phyloP scores from a whole-genome alignment of 495 filamentous ascomycete genomes.

The Parathielavia hyrcaniae region DNA sequence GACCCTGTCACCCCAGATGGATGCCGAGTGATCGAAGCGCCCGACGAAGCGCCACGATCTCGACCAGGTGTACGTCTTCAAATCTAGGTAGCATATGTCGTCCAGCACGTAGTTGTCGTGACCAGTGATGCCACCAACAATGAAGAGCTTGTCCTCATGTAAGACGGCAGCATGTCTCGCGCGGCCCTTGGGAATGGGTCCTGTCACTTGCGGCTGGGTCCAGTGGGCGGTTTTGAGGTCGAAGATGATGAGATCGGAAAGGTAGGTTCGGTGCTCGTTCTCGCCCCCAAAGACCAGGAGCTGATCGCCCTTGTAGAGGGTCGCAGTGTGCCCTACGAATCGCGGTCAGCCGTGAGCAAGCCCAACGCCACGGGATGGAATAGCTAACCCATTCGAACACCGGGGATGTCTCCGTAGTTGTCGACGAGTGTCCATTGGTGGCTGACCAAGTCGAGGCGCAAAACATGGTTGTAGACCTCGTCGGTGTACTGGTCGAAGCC shows the following conservation, averaged over 20 bases:
- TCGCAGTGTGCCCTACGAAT: conserved; percentile 81
- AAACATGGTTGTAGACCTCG: conserved; percentile 98
- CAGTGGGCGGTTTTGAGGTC: conserved; percentile 89
- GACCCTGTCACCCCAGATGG: conserved; percentile 78
- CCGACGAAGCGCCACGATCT: conserved; percentile 90
- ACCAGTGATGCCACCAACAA: conserved; percentile 83
- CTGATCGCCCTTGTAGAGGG: conserved; percentile 87
- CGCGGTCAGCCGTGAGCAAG: conserved; percentile 2
- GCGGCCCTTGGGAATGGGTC: conserved; percentile 76
- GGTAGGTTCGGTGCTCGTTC: conserved; percentile 92
- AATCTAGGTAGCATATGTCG: conserved; percentile 90
- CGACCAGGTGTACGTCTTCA: conserved; percentile 98
- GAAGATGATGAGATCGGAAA: conserved; percentile 93
- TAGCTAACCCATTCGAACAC: conserved; percentile 85
- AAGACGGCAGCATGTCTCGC: conserved; percentile 90
- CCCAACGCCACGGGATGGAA: background rate
- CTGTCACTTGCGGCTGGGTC: conserved; percentile 82
- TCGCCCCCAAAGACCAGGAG: conserved; percentile 93
- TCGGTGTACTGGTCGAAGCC: conserved; percentile 99
- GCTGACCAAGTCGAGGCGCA: conserved; percentile 75
- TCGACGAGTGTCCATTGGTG: conserved; percentile 93
- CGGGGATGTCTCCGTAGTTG: conserved; percentile 97
- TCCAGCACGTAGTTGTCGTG: conserved; percentile 84
- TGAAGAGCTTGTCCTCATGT: conserved; percentile 92
- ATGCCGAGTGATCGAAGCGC: conserved; percentile 88